phyloP scores from a whole-genome alignment of 257 asterid genomes.

The Paulownia fortunei region DNA sequence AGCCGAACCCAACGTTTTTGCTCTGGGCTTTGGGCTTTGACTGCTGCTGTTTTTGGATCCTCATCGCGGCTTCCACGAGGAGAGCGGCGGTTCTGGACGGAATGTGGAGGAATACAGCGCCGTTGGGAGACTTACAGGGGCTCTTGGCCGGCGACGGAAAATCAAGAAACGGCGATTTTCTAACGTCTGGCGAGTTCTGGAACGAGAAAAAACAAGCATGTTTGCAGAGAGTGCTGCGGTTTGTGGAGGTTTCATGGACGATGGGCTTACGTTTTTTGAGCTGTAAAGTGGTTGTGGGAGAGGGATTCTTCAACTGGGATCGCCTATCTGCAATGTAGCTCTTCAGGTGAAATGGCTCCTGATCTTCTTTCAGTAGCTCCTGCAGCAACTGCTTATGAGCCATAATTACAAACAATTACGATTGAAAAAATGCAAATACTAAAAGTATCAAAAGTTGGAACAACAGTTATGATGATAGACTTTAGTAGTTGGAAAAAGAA shows the following conservation, averaged over 20 bases:
- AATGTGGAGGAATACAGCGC: constrained; percentile 60
- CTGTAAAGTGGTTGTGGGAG: constrained; percentile 35
- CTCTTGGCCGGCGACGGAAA: constrained; percentile 60
- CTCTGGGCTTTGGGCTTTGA: constrained; percentile 43
- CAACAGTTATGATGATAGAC: neutral
- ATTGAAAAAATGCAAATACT: neutral
- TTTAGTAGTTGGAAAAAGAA: constrained; percentile 20
- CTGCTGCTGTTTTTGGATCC: constrained; percentile 69
- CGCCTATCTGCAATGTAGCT: constrained; percentile 55
- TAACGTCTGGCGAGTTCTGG: constrained; percentile 60
- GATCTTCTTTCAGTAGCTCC: constrained; percentile 78
- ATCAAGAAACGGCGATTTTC: constrained; percentile 58
- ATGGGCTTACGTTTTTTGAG: constrained; percentile 44
- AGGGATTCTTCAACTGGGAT: constrained; percentile 43
- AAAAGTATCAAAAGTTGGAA: neutral
- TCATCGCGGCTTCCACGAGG: constrained; percentile 82
- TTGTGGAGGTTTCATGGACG: constrained; percentile 13
- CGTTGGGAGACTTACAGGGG: constrained; percentile 51
- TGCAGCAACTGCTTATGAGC: constrained; percentile 61
- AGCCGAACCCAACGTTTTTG: constrained; percentile 53
- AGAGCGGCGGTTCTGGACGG: constrained; percentile 71
- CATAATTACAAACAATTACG: constrained; percentile 28
- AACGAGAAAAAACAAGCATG: constrained; percentile 70
- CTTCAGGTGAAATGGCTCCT: constrained; percentile 77
- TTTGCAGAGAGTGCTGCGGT: constrained; percentile 43